These are phyloP conservation scores for Curvularia verruculosa DNA, from an alignment of 2,329 filamentous ascomycete genomes.

Conservation along the genomic window DNA sequence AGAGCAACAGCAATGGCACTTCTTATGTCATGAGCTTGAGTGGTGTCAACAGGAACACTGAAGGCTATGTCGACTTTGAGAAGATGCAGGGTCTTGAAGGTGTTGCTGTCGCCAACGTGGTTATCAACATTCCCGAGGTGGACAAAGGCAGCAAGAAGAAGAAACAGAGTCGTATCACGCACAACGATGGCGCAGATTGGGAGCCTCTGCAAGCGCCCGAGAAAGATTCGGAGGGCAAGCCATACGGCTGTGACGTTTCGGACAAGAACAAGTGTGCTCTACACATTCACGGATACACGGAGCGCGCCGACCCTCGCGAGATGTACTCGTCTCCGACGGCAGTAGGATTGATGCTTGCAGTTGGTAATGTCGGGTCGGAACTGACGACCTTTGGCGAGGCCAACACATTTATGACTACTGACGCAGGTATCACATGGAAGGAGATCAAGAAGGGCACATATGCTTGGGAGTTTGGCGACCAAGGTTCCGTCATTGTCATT, in stretches of 20 bases:
- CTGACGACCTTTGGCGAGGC: constrained; percentile 72
- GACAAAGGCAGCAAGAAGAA: constrained; percentile 72
- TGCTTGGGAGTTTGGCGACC: constrained; percentile 94
- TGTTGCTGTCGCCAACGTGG: constrained; percentile 83
- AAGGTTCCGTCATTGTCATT: constrained; percentile 89
- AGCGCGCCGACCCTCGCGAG: constrained; percentile 78
- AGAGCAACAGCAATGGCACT: constrained; percentile 98
- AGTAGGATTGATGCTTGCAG: constrained; percentile 86
- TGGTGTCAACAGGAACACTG: constrained; percentile 78
- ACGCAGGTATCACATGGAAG: constrained; percentile 90
- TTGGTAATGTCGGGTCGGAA: constrained; percentile 84
- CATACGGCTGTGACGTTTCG: constrained; percentile 70
- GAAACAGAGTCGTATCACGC: constrained; percentile 88
- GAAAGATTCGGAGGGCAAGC: constrained; percentile 72
- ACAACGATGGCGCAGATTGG: constrained; percentile 96
- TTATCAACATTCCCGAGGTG: constrained; percentile 73
- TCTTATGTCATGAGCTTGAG: constrained; percentile 85
- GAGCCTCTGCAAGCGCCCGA: constrained; percentile 72
- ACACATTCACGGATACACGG: constrained; percentile 95
- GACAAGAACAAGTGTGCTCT: constrained; percentile 73
- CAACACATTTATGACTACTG: constrained; percentile 87
- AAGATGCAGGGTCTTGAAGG: constrained; percentile 93
- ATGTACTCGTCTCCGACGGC: constrained; percentile 89
- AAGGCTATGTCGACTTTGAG: constrained; percentile 90
- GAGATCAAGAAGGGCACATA: constrained; percentile 85